Percentiles rank a stretch among this genome's conserved stretches.
Evolutionary conservation across 192 early-diverging fungal genomes (phyloP).

Genomic region (Coemansia sp.): DNA sequence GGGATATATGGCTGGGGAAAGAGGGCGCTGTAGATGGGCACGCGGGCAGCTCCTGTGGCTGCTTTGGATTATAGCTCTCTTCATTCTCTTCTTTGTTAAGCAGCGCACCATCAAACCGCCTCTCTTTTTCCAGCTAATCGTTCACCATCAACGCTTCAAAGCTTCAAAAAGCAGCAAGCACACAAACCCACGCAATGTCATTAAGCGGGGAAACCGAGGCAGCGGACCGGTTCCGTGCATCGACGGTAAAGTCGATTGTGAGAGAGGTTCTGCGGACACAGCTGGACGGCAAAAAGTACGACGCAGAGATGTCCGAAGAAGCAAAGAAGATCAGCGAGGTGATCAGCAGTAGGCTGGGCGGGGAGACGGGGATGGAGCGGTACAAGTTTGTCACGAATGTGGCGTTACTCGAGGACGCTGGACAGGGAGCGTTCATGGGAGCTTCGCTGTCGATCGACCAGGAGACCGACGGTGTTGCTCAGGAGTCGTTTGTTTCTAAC

Average conservation of each 20-base stretch:
- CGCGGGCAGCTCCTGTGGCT: background rate
- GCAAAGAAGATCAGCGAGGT: slow-evolving; percentile 15
- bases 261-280: slow-evolving; percentile 23
- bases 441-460: slow-evolving; percentile 23
- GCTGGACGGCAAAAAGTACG: slow-evolving; percentile 16
- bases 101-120: too few relatives aligned
- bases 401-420: slow-evolving; percentile 26
- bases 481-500: slow-evolving; percentile 19
- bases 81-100: background rate
- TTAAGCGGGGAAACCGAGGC: background rate
- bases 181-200: background rate
- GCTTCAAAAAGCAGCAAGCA: background rate
- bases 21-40: too few relatives aligned
- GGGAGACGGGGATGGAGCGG: slow-evolving; percentile 23
- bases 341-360: slow-evolving; percentile 20
- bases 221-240: slow-evolving; percentile 27
- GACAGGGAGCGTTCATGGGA: slow-evolving; percentile 37
- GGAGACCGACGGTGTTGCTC: slow-evolving; percentile 17
- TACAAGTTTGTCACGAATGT: slow-evolving; percentile 43
- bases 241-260: slow-evolving; percentile 9
- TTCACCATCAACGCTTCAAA: background rate
- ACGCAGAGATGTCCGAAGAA: slow-evolving; percentile 12
- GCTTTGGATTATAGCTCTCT: background rate
- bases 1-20: too few relatives aligned
- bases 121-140: too few relatives aligned